Evolutionary conservation across 805 yeast genomes (phyloP).

Genomic region (Scheffersomyces lignosus): DNA sequence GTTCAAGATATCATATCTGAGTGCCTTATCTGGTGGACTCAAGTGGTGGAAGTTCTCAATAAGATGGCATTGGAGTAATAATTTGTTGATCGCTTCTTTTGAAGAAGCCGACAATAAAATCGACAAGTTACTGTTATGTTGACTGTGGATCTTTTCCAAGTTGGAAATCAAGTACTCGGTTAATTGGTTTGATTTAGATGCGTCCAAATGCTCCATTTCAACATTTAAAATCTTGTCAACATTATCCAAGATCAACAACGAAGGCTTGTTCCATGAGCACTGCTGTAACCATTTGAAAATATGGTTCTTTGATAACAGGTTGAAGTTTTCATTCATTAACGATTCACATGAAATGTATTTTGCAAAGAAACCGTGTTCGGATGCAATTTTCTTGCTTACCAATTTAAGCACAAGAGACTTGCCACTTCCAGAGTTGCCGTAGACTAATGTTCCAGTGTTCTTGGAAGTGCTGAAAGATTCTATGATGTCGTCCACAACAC

Average conservation of each 20-base stretch:
- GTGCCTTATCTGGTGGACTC: conserved; percentile 66
- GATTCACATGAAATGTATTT: conserved; percentile 54
- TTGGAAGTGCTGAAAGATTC: conserved; percentile 43
- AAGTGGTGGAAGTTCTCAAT: conserved; percentile 62
- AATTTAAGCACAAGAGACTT: conserved; percentile 58
- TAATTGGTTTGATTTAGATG: conserved; percentile 61
- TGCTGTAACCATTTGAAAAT: conserved; percentile 46
- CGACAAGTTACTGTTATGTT: conserved; percentile 48
- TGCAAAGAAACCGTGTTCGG: conserved; percentile 44
- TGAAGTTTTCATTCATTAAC: conserved; percentile 54
- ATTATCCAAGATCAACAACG: conserved; percentile 74
- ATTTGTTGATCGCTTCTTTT: conserved; percentile 62
- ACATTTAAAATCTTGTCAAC: conserved; percentile 71
- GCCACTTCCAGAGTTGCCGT: conserved; percentile 83
- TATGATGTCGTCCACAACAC: conserved; percentile 37
- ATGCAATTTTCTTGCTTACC: conserved; percentile 36
- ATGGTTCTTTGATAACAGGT: conserved; percentile 44
- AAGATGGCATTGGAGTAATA: conserved; percentile 66
- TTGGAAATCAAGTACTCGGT: conserved; percentile 56
- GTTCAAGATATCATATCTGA: conserved; percentile 50
- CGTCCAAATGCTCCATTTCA: conserved; percentile 57
- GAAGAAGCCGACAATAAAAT: conserved; percentile 64
- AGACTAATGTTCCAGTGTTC: conserved; percentile 57
- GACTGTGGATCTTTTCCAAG: conserved; percentile 43
- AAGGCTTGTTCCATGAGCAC: conserved; percentile 76